Conservation (phyloP, 2,329 filamentous ascomycete genomes). For the Myriosclerotinia scirpicola region DNA sequence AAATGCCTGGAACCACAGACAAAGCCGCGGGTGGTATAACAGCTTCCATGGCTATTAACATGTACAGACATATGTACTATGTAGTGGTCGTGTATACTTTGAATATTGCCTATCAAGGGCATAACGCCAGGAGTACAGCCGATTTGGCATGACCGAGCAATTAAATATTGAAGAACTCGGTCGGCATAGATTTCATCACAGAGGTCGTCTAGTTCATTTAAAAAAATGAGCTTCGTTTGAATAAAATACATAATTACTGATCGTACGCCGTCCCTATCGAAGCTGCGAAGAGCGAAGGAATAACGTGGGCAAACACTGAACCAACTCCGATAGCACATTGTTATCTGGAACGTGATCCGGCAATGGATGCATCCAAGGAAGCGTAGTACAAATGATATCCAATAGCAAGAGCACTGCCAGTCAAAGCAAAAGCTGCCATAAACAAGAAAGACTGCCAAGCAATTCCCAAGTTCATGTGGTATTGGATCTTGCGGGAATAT, state of each 20-base stretch:
- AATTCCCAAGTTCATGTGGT: background rate
- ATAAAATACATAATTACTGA: slow-evolving; percentile 28
- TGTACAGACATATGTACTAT: background rate
- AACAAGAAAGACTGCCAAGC: background rate
- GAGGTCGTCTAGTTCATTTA: slow-evolving; percentile 26
- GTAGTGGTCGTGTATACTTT: background rate
- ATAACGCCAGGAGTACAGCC: no score
- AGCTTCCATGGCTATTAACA: slow-evolving; percentile 12
- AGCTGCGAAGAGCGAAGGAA: slow-evolving; percentile 22
- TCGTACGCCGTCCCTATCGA: slow-evolving; percentile 20
- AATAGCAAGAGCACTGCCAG: background rate
- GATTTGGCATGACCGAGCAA: slow-evolving; percentile 15
- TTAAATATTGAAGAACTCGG: slow-evolving; percentile 20
- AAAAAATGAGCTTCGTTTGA: slow-evolving; percentile 22
- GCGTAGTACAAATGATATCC: slow-evolving; percentile 27
- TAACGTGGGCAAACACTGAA: slow-evolving; percentile 26
- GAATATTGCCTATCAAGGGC: background rate
- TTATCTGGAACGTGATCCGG: slow-evolving; percentile 12
- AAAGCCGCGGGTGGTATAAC: slow-evolving; percentile 14
- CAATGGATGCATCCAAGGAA: slow-evolving; percentile 17
- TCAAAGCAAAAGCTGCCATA: background rate
- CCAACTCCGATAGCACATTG: slow-evolving; percentile 25
- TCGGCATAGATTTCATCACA: slow-evolving; percentile 21
- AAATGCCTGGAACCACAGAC: slow-evolving; percentile 12
- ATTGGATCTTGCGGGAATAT: background rate